Conservation (phyloP, 768 basidiomycete genomes). For the Pleurotus cornucopiae region DNA sequence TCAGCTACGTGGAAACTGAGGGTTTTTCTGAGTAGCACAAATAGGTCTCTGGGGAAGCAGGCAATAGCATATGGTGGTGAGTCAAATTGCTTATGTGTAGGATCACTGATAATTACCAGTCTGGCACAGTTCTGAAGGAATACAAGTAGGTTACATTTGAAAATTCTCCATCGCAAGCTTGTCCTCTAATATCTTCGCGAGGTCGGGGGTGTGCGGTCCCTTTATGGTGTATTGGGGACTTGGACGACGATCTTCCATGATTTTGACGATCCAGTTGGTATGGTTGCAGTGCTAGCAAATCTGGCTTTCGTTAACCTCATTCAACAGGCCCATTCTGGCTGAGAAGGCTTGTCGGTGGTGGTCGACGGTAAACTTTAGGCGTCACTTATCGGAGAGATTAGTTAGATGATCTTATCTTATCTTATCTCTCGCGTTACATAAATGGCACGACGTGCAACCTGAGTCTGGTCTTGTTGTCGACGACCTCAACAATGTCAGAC, state of each 20-base stretch:
- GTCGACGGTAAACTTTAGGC: background rate
- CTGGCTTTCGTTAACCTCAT: background rate
- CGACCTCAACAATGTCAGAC: constrained; percentile 49
- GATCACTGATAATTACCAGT: background rate
- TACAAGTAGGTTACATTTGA: background rate
- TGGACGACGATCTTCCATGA: constrained; percentile 46
- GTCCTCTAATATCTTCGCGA: constrained; percentile 15
- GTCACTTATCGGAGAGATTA: background rate
- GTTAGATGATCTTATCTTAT: constrained; percentile 4
- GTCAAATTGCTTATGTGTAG: constrained; percentile 10
- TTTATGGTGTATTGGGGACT: constrained; percentile 52
- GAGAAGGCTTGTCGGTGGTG: constrained; percentile 14
- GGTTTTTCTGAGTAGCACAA: background rate
- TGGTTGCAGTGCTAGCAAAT: constrained; percentile 11
- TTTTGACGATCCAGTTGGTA: constrained; percentile 40
- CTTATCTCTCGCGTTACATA: background rate
- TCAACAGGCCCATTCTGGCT: constrained; percentile 33
- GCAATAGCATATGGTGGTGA: constrained; percentile 54
- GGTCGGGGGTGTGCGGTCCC: constrained; percentile 55
- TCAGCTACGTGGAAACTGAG: constrained; percentile 10
- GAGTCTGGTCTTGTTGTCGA: no score
- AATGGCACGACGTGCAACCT: background rate
- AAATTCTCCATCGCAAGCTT: constrained; percentile 6
- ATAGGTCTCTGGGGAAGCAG: constrained; percentile 49
- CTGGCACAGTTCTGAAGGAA: constrained; percentile 7